Evolutionary conservation across 78 protist species (phyloP).

Genomic region (Dictyostelium citrinum): DNA sequence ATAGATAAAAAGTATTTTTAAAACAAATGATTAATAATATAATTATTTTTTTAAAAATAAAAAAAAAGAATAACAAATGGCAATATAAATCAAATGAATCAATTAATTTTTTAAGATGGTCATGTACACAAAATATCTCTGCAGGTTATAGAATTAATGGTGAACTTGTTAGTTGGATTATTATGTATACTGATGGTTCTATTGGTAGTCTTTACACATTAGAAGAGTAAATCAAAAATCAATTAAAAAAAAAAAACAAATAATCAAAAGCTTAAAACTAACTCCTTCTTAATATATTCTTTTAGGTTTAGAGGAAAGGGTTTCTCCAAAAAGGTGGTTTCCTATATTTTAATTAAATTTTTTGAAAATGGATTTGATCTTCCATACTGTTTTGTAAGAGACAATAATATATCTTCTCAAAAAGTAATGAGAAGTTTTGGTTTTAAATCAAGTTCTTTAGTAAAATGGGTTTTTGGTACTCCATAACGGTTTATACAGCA

Average conservation of each 20-base stretch:
- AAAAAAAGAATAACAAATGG: background rate
- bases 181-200: constrained; percentile 21
- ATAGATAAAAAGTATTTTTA: background rate
- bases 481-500: too few species aligned
- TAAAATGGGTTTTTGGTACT: background rate
- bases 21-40: too few species aligned
- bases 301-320: background rate
- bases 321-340: background rate
- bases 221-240: background rate
- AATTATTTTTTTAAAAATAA: background rate
- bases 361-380: background rate
- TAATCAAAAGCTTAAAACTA: too few species aligned
- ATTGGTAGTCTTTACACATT: constrained; percentile 14
- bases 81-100: constrained; percentile 4
- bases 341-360: background rate
- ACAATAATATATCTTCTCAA: background rate
- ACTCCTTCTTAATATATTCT: background rate
- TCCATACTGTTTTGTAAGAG: background rate
- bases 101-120: background rate
- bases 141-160: constrained; percentile 13
- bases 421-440: constrained; percentile 1
- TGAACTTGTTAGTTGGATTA: constrained; percentile 18
- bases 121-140: background rate
- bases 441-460: background rate
- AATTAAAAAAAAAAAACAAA: too few species aligned